Evolutionary conservation across 2,329 filamentous ascomycete genomes (phyloP).

Genomic region (Diplodia corticola): DNA sequence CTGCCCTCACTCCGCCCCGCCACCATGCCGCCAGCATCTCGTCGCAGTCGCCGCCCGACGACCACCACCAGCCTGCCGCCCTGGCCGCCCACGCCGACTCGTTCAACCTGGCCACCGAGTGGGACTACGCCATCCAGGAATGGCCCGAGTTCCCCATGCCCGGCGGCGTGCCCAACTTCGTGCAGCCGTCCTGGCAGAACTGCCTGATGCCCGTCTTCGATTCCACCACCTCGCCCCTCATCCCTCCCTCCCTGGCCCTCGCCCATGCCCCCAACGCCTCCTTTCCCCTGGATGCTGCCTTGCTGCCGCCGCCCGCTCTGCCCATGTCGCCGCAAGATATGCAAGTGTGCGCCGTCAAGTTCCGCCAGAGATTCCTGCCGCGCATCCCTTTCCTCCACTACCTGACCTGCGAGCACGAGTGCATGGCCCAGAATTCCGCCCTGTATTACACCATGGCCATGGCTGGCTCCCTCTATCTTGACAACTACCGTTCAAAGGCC

Average conservation of each 20-base stretch:
- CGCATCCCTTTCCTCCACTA: slow-evolving; percentile 17
- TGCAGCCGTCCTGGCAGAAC: slow-evolving; percentile 18
- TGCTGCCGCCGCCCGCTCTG: neutral
- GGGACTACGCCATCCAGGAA: slow-evolving; percentile 18
- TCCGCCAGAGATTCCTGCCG: slow-evolving; percentile 9
- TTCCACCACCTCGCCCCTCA: neutral
- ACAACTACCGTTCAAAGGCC: slow-evolving; percentile 19
- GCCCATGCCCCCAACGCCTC: slow-evolving; percentile 15
- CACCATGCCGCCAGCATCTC: neutral
- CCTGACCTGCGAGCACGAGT: slow-evolving; percentile 15
- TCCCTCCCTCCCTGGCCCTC: slow-evolving; percentile 19
- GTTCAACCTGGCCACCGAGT: slow-evolving; percentile 18
- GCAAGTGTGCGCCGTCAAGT: slow-evolving; percentile 12
- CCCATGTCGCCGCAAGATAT: slow-evolving; percentile 15
- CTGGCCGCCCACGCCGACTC: neutral
- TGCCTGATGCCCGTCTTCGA: slow-evolving; percentile 20
- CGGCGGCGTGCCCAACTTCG: neutral
- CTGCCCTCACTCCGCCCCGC: neutral
- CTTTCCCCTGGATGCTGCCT: neutral
- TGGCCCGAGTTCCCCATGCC: slow-evolving; percentile 15
- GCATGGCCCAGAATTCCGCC: slow-evolving; percentile 4
- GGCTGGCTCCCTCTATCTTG: slow-evolving; percentile 16
- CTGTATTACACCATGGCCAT: slow-evolving; percentile 20
- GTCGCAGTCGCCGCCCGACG: neutral
- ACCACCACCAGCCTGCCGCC: neutral